Evolutionary conservation across 1,284 basidiomycete genomes (phyloP).

Genomic region (Cronartium quercuum): DNA sequence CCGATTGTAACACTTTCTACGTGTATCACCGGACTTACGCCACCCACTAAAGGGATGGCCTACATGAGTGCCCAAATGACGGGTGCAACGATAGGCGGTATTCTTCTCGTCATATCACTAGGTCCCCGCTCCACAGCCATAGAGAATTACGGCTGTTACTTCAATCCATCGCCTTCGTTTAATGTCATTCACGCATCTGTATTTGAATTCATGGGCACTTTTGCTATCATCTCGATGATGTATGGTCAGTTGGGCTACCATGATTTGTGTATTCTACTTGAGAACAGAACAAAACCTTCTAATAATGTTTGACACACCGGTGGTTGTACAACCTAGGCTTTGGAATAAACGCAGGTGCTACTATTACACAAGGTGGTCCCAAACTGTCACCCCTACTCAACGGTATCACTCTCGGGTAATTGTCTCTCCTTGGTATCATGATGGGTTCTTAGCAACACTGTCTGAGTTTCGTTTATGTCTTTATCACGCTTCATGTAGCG

Average conservation of each 20-base stretch:
- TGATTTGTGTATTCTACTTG: neutral
- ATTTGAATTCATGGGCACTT: conserved; percentile 20
- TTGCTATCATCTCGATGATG: conserved; percentile 12
- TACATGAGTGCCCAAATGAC: conserved; percentile 18
- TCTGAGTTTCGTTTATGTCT: neutral
- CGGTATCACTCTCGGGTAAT: conserved; percentile 10
- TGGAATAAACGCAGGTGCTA: neutral
- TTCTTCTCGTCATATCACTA: neutral
- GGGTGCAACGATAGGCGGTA: conserved; percentile 8
- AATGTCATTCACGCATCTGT: neutral
- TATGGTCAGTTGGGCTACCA: conserved; percentile 11
- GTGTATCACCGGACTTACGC: conserved; percentile 6
- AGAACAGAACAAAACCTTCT: neutral
- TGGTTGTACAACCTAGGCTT: neutral
- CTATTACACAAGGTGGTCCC: neutral
- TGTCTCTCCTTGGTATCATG: neutral
- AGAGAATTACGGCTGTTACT: conserved; percentile 20
- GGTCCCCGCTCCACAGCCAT: neutral
- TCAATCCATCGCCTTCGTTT: conserved; percentile 2
- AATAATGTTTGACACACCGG: neutral
- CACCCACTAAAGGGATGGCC: neutral
- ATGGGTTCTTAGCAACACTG: neutral
- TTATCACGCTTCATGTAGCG: neutral
- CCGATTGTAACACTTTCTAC: conserved; percentile 19
- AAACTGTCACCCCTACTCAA: conserved; percentile 5